A percentile compares a stretch with the other conserved stretches of the same genome.
These are phyloP conservation scores for Corinectria fuckeliana DNA, from an alignment of 2,329 filamentous ascomycete genomes.

Conservation along the genomic window DNA sequence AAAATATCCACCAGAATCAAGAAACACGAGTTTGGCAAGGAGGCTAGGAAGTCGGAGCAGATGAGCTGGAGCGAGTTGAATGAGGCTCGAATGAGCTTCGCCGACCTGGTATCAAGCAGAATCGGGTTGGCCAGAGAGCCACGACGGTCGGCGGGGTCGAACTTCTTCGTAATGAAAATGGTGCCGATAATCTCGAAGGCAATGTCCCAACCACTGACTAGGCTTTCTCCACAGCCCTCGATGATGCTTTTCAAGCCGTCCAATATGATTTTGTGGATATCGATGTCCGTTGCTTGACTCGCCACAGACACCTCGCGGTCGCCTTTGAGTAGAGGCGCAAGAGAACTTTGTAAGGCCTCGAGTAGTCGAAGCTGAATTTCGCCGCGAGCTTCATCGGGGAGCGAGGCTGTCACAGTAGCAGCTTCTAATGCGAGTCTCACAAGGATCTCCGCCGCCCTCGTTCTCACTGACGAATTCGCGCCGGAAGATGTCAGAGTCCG, in stretches of 20 bases:
- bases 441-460: conserved; percentile 69
- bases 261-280: conserved; percentile 80
- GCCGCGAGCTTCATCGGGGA: conserved; percentile 58
- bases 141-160: conserved; percentile 43
- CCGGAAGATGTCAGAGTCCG: conserved; percentile 54
- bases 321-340: conserved; percentile 59
- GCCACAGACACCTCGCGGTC: conserved; percentile 62
- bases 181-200: conserved; percentile 86
- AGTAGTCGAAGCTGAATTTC: conserved; percentile 77
- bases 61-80: conserved; percentile 92
- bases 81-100: conserved; percentile 80
- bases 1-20: conserved; percentile 84
- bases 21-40: conserved; percentile 74
- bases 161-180: conserved; percentile 67
- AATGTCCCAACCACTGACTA: conserved; percentile 83
- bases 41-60: conserved; percentile 89
- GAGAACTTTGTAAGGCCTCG: conserved; percentile 66
- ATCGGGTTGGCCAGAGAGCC: conserved; percentile 40
- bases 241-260: conserved; percentile 83
- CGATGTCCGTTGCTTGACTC: conserved; percentile 70
- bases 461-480: conserved; percentile 59
- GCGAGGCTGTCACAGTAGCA: conserved; percentile 60
- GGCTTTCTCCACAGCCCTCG: conserved; percentile 85
- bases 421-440: conserved; percentile 64
- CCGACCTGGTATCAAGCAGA: conserved; percentile 63